These are phyloP conservation scores for Phaffomyces opuntiae DNA, from an alignment of 805 yeast species.

Conservation along the genomic window DNA sequence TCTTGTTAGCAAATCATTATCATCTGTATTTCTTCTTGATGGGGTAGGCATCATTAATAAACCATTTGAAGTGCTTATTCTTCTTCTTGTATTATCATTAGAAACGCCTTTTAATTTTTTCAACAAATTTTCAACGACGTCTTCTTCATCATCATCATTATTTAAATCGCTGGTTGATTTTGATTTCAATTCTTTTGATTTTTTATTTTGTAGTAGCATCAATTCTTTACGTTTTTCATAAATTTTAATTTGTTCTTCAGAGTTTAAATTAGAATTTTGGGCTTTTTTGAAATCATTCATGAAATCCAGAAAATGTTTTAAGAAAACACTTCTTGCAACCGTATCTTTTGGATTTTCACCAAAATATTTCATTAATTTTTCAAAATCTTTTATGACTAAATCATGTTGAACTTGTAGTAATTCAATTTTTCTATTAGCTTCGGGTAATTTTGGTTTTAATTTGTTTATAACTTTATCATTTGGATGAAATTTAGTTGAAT, in stretches of 20 bases:
- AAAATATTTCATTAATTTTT: slow-evolving; percentile 56
- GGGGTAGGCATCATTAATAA: background rate
- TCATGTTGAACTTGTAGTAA: slow-evolving; percentile 43
- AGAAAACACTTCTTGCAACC: slow-evolving; percentile 50
- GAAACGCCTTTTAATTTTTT: slow-evolving; percentile 71
- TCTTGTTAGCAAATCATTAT: slow-evolving; percentile 15
- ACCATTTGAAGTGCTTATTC: slow-evolving; percentile 14
- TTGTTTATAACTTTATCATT: slow-evolving; percentile 51
- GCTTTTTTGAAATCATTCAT: slow-evolving; percentile 55
- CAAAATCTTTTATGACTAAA: slow-evolving; percentile 44
- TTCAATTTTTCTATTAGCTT: slow-evolving; percentile 47
- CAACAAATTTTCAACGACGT: slow-evolving; percentile 77
- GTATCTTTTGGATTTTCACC: slow-evolving; percentile 60
- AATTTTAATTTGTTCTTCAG: slow-evolving; percentile 61
- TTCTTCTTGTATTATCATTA: slow-evolving; percentile 25
- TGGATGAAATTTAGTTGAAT: slow-evolving; percentile 57
- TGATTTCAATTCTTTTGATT: slow-evolving; percentile 9
- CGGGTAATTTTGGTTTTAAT: slow-evolving; percentile 44
- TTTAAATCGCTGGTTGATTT: slow-evolving; percentile 26
- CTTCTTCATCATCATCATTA: slow-evolving; percentile 31
- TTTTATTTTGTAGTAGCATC: slow-evolving; percentile 26
- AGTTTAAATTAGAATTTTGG: slow-evolving; percentile 54
- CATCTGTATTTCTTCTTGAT: slow-evolving; percentile 8
- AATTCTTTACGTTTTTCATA: slow-evolving; percentile 58
- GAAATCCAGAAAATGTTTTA: slow-evolving; percentile 55